Base-by-base conservation (phyloP, 257 asterid genomes). In the Nemophila menziesii region DNA sequence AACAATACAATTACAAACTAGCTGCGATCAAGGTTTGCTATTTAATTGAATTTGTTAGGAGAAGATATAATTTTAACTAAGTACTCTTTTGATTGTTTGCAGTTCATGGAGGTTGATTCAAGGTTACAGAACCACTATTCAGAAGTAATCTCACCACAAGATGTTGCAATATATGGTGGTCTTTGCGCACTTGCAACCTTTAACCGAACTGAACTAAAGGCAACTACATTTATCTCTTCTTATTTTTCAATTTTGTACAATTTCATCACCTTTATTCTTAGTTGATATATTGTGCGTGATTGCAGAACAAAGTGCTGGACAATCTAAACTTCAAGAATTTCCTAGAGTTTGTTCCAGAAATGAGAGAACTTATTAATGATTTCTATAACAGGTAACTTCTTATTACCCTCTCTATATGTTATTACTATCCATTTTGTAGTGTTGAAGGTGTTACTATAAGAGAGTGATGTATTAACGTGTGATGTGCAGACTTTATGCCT, bases 101-200 rank as follows among this genome's bases (percentile, higher is more conserved):
- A 90, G 99, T 90, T 90, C 65, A 67, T 90, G 47, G 99, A 90
- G 64, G 78, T 79, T 67, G 83, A 81, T 43, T 83, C 85, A 0
- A 94, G 79, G 62, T 69, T 82, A 43, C 92, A 81, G 42, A 90
- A 73, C 76, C 65, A 56, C 70, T 90, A 71, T 66, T 72, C 68
- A 0, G 93, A 79, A 67, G 94, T 90, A 39, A 90, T 90, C 62
- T 87, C 99, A 42, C 75, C 80, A 27, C 99, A 90, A 70, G 99
- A 90, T 72, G 71, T 85, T 64, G 99, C 99, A 20, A 90, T 96
- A 37, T 90, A 90, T 48, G 99, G 99, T 56, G 89, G 96, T 49
- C 82, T 90, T 44, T 90, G 99, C 54, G 96, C 96, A 41, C 96
- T 90, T 49, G 94, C 99, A 63, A 90, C 81, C 63, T 90, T 90